Percentiles rank a stretch among this genome's conserved stretches.
Conservation (phyloP, 495 filamentous ascomycete genomes). For the Thermochaetoides thermophila region DNA sequence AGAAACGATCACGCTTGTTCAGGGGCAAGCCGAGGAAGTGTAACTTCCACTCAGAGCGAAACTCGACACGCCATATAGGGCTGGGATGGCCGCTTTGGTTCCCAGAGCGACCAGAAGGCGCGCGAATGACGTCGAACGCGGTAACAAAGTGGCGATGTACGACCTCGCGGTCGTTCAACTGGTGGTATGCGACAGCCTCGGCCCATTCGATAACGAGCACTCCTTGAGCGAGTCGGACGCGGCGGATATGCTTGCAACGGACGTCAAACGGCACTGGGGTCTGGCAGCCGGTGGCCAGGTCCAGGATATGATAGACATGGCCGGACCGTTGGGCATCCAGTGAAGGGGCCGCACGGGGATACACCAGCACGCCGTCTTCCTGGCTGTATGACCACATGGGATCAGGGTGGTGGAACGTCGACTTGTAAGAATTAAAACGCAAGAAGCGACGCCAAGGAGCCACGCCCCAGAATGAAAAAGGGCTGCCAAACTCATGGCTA, state of each 20-base stretch:
- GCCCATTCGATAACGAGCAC: conserved; percentile 55
- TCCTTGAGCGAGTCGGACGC: conserved; percentile 39
- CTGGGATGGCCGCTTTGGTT: not conserved
- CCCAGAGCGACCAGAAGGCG: not conserved
- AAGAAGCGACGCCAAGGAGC: conserved; percentile 43
- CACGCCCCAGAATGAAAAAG: conserved; percentile 31
- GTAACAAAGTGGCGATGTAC: conserved; percentile 53
- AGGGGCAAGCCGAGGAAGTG: conserved; percentile 47
- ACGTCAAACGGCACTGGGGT: conserved; percentile 41
- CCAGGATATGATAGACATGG: conserved; percentile 35
- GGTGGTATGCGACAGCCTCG: conserved; percentile 41
- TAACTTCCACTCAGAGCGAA: conserved; percentile 57
- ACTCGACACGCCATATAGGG: conserved; percentile 30
- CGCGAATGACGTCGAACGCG: conserved; percentile 38
- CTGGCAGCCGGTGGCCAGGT: conserved; percentile 32
- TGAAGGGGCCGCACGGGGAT: conserved; percentile 17
- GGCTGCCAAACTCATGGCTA: conserved; percentile 10
- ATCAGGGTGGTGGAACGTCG: conserved; percentile 36
- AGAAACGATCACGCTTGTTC: conserved; percentile 46
- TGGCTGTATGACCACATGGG: conserved; percentile 44
- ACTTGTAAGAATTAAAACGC: conserved; percentile 27
- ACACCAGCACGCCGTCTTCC: conserved; percentile 43
- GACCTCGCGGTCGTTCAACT: conserved; percentile 40
- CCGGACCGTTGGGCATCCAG: conserved; percentile 16
- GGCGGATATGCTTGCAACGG: conserved; percentile 39